phyloP scores from a whole-genome alignment of 2,329 filamentous ascomycete genomes.

The Diplodia seriata region DNA sequence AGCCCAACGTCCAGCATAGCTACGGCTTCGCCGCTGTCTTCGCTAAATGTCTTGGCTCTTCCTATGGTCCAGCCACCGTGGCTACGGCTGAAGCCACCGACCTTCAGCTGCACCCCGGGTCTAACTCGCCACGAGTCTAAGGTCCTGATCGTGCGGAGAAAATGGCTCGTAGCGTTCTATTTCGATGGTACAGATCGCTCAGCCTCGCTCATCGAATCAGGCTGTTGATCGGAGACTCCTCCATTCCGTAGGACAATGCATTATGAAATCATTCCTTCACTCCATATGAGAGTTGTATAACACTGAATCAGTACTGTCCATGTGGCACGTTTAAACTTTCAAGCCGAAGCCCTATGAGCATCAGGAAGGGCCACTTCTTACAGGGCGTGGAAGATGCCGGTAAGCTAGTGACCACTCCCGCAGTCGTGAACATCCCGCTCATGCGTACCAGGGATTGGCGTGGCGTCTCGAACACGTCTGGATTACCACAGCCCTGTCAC shows the following conservation, averaged over 20 bases:
- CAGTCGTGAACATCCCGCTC: background rate
- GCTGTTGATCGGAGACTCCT: no score
- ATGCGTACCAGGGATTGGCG: background rate
- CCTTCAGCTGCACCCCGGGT: background rate
- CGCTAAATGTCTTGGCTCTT: conserved; percentile 2
- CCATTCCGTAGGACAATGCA: no score
- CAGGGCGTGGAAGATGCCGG: background rate
- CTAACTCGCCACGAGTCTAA: background rate
- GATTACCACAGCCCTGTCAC: background rate
- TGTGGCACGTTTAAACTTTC: background rate
- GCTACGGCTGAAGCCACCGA: conserved; percentile 4
- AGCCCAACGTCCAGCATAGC: background rate
- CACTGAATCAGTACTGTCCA: background rate
- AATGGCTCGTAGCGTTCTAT: background rate
- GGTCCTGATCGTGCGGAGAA: background rate
- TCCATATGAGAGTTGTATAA: background rate
- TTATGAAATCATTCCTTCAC: background rate
- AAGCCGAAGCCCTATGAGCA: background rate
- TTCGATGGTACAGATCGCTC: background rate
- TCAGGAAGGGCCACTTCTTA: background rate
- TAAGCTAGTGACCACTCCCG: background rate
- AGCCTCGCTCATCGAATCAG: background rate
- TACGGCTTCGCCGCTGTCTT: background rate
- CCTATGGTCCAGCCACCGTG: background rate
- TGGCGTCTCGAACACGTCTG: conserved; percentile 11